These are phyloP conservation scores for Aspergillus pseudoglaucus DNA, from an alignment of 2,329 filamentous ascomycete genomes.

Conservation along the genomic window DNA sequence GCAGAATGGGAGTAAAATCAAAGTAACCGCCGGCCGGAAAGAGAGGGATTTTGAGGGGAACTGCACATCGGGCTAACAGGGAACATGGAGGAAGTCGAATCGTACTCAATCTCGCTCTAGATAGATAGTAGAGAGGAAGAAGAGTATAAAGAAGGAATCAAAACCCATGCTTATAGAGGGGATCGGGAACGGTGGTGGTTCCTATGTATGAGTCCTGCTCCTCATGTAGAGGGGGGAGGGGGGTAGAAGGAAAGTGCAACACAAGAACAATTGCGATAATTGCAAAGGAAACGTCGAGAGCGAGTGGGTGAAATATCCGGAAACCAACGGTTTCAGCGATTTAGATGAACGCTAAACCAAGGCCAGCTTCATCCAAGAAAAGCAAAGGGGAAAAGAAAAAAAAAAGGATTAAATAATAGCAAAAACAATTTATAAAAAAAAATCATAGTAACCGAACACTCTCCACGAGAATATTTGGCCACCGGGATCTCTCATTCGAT, in stretches of 20 bases:
- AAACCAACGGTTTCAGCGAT: constrained; percentile 16
- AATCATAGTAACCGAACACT: neutral
- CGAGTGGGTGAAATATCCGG: constrained; percentile 7
- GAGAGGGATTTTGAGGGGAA: constrained; percentile 8
- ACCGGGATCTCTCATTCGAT: constrained; percentile 19
- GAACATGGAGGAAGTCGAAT: constrained; percentile 18
- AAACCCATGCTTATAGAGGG: neutral
- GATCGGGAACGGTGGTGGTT: neutral
- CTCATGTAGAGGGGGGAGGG: neutral
- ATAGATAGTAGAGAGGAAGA: constrained; percentile 1
- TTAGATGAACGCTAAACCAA: constrained; percentile 12
- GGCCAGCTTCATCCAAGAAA: constrained; percentile 6
- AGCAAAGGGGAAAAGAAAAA: constrained; percentile 4
- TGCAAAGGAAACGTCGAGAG: constrained; percentile 1
- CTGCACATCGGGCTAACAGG: constrained; percentile 14
- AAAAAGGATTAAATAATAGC: constrained; percentile 12
- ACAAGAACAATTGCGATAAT: constrained; percentile 6
- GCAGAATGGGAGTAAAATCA: constrained; percentile 1
- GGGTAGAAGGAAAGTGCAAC: constrained; percentile 1
- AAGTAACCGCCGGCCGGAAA: neutral
- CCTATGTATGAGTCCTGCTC: constrained; percentile 9
- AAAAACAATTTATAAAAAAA: constrained; percentile 9
- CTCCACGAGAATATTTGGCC: constrained; percentile 13
- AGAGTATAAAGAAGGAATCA: neutral
- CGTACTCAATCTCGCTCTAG: constrained; percentile 8